Evolutionary conservation across 306 rosid genomes (phyloP), one percentile per base, ranked within the genome.

Genomic region (Quercus engelmannii): DNA sequence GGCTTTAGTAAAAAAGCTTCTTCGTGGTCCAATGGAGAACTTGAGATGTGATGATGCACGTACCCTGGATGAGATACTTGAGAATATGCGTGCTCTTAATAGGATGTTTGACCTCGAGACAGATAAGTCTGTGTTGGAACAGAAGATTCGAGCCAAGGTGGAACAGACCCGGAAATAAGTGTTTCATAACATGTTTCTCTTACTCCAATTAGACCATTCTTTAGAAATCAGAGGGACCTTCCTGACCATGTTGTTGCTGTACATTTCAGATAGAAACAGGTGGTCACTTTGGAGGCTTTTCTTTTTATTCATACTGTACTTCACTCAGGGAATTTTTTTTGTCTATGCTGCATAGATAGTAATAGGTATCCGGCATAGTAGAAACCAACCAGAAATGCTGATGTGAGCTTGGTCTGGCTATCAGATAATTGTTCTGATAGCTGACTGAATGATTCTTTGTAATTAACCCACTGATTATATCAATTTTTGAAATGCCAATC

Each of bases 31-130:
- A 59, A 92, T 95, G 90, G 88, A 91, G 80, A 93, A 95, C 81
- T 75, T 95, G 81, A 89, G 99, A 82, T 92, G 93, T 76, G 96
- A 91, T 75, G 88, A 89, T 23, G 75, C 82, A 58, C 86, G 81
- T 3, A 57, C 85, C 33, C 52, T 92, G 83, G 70, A 67, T 67
- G 97, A 92, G 85, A 86, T 87, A 21, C 90, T 91, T 41, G 92
- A 92, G 86, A 95, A 92, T 67, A 95, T 91, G 98, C 87, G 79
- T 30, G 97, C 98, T 61, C 82, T 92, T 43, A 92, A 92, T 81
- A 89, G 99, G 88, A 95, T 95, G 97, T 95, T 87, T 77, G 91
- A 90, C 78, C 97, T 95, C 5, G 97, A 91, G 69, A 89, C 98
- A 30, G 97, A 95, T 35, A 75, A 55, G 15, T 89, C 93, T 25